Evolutionary conservation across 2,329 filamentous ascomycete species (phyloP), one percentile per base, ranked within the genome.

Genomic region (Arthrocladium fulminans): DNA sequence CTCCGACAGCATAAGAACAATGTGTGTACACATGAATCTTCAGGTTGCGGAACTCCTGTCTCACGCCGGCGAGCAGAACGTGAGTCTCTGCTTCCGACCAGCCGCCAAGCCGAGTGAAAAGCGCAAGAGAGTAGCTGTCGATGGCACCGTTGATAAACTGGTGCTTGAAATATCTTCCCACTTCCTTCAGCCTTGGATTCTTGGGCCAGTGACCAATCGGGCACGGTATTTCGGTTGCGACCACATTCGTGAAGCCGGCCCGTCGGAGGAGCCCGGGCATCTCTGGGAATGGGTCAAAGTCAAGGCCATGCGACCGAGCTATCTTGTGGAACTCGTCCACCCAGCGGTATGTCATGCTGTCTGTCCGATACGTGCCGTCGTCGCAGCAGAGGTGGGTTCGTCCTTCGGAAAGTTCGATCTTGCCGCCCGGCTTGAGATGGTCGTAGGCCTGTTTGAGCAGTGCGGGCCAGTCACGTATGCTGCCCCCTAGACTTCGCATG

Each of bases 401-500:
- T 17, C 54, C 51, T 47, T 57, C 58, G 2, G 58, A 51, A 10
- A 63, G 45, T 45, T 65, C 62, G 22, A 62, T 55, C 27, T 51
- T 59, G 6, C 63, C 63, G 6, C 61, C 61, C 1, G 63, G 61
- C 47, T 60, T 60, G 13, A 63, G 57, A 41, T 61, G 58, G 6
- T 57, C 52, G 43, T 55, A 61, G 25, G 52, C 57, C 35, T 55
- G 49, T 34, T 29, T 32, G 27, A 57, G 42, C 17, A 57, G 39
- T 29, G 42, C 50, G 29, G 54, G 54, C 56, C 57, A 61, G 41
- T 60, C 51, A 8, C 53, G 54, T 24, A 62, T 49, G 2, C 72
- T 74, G 66, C 75, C 72, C 13, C 75, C 73, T 1, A 75, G 74
- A 46, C 76, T 72, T 3, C 79, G 70, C 15, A 74, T 72, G 34